Evolutionary conservation across 2,329 filamentous ascomycete genomes (phyloP), one percentile per base, ranked within the genome.

Genomic region (Aureobasidium sp.): DNA sequence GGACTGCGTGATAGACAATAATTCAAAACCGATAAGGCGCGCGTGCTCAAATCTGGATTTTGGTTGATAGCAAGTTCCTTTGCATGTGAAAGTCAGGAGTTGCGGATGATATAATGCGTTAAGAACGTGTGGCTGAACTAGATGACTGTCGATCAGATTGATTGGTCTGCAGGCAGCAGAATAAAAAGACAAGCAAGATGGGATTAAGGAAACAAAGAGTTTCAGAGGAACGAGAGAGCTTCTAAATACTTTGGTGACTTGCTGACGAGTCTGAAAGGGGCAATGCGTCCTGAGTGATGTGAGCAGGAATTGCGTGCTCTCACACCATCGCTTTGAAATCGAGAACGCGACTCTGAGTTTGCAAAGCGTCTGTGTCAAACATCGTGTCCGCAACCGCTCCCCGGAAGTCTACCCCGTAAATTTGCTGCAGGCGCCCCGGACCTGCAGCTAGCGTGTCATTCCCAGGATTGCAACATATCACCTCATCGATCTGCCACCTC

Each of bases 271-370:
- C n/a, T 1, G 42, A 15, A 57, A 45, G 27, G 15, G n/a, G 15
- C 3, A n/a, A 14, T 17, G 27, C 27, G 27, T 29, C 27, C 27
- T 29, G 45, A 14, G 22, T 48, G 54, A 48, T 58, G 54, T 27
- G 56, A 39, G 45, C 29, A 19, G 7, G 17, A 49, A 60, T 60
- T 49, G 57, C 57, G 57, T 60, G 57, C 44, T 60, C 24, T 60
- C 29, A 40, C 57, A 60, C 57, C 57, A 60, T 50, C 57, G 54
- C 39, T 58, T 58, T 58, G 42, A 37, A 58, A 47, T 48, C 54
- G 54, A 58, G 54, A 31, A 58, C 33, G 53, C 39, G 14, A 39
- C 5, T 35, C 24, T 33, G 27, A 44, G 9, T 42, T 24, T 39
- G 49, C 24, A 37, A 42, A 33, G 9, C 31, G 31, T 33, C 50